phyloP scores from a whole-genome alignment of 441 rosid genomes.

The Populus hybrid region DNA sequence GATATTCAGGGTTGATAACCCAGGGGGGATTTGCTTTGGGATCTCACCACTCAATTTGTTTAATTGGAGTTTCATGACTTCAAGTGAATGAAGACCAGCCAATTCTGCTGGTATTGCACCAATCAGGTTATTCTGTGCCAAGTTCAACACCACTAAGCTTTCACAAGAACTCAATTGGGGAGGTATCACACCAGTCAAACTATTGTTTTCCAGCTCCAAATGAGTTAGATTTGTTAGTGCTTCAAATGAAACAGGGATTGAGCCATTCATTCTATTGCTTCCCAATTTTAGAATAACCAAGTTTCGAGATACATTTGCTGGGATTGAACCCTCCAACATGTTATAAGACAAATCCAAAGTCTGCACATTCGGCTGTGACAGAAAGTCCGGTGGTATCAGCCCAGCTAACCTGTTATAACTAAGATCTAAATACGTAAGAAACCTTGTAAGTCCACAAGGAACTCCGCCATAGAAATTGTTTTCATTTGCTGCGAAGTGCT shows the following conservation, averaged over 20 bases:
- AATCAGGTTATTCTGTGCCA: constrained; percentile 48
- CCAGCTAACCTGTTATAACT: constrained; percentile 50
- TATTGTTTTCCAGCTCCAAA: constrained; percentile 66
- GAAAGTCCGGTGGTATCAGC: constrained; percentile 45
- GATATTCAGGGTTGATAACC: constrained; percentile 42
- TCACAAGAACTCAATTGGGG: constrained; percentile 35
- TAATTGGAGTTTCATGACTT: constrained; percentile 50
- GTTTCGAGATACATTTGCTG: constrained; percentile 36
- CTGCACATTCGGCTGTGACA: constrained; percentile 34
- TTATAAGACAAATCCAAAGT: constrained; percentile 58
- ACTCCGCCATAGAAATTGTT: constrained; percentile 45
- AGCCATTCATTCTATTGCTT: constrained; percentile 47
- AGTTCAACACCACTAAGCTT: constrained; percentile 49
- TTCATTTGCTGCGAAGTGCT: constrained; percentile 56
- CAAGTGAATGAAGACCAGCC: constrained; percentile 43
- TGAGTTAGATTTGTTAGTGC: constrained; percentile 35
- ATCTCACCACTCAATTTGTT: constrained; percentile 56
- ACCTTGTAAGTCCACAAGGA: constrained; percentile 44
- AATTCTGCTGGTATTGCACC: constrained; percentile 44
- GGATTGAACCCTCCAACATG: constrained; percentile 39
- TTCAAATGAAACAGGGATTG: constrained; percentile 30
- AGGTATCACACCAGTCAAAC: constrained; percentile 47
- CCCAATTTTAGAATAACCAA: constrained; percentile 68
- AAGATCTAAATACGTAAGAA: constrained; percentile 48
- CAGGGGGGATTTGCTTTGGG: constrained; percentile 32